Evolutionary conservation across 805 yeast genomes (phyloP).

Genomic region (Starmerella sirachaensis): DNA sequence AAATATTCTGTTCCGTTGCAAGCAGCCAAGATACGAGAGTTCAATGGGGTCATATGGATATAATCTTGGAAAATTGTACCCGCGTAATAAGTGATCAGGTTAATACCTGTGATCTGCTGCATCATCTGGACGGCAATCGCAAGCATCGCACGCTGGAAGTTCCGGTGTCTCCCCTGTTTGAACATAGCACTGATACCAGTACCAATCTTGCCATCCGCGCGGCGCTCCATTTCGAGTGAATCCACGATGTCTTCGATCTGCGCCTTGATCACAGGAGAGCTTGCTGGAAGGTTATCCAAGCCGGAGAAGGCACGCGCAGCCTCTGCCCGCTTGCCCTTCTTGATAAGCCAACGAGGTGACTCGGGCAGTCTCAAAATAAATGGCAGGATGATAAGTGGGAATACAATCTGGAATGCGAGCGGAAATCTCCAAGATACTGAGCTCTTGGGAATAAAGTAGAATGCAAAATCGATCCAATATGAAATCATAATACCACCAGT

Average conservation of each 20-base stretch:
- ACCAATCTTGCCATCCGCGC: constrained; percentile 7
- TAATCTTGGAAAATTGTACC: constrained; percentile 41
- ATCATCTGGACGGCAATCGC: constrained; percentile 26
- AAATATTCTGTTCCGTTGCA: constrained; percentile 33
- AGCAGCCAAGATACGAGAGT: constrained; percentile 37
- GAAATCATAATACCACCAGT: constrained; percentile 59
- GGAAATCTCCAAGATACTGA: constrained; percentile 59
- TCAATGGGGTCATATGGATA: constrained; percentile 35
- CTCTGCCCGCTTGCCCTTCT: constrained; percentile 41
- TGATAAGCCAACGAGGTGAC: constrained; percentile 71
- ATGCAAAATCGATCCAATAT: constrained; percentile 59
- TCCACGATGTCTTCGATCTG: constrained; percentile 13
- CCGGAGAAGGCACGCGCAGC: constrained; percentile 39
- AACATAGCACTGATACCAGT: constrained; percentile 31
- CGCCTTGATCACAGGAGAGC: constrained; percentile 3
- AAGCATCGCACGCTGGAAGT: constrained; percentile 29
- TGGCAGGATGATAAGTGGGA: constrained; percentile 16
- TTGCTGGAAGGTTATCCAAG: constrained; percentile 24
- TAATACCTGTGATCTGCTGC: constrained; percentile 38
- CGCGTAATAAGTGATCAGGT: constrained; percentile 46
- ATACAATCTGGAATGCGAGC: constrained; percentile 41
- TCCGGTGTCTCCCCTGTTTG: constrained; percentile 20
- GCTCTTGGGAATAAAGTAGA: constrained; percentile 46
- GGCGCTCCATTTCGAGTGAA: constrained; percentile 10
- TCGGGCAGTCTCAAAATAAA: constrained; percentile 55